Conservation (phyloP, 176 grass and related monocot species). For the Areca catechu region DNA sequence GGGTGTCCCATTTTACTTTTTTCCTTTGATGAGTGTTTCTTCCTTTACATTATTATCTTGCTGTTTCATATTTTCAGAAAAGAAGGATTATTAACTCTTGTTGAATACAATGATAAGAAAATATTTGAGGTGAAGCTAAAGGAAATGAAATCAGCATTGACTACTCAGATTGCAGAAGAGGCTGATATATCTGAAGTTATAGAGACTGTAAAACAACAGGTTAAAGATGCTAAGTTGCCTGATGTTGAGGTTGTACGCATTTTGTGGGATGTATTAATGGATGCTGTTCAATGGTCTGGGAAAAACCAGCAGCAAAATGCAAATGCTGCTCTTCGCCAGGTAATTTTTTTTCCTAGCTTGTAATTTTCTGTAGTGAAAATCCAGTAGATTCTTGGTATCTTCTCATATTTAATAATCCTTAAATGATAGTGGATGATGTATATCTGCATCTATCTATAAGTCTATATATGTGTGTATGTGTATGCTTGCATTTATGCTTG, state of each 20-base stretch:
- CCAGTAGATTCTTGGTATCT: no score
- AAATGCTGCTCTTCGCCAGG: slow-evolving; percentile 85
- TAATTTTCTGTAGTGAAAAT: no score
- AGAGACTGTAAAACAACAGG: slow-evolving; percentile 76
- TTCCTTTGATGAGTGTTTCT: no score
- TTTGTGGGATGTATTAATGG: slow-evolving; percentile 97
- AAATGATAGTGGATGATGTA: no score
- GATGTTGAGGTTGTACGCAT: slow-evolving; percentile 58
- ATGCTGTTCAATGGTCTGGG: slow-evolving; percentile 94
- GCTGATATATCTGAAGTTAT: slow-evolving; percentile 76
- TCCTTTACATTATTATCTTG: no score
- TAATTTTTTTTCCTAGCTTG: slow-evolving; percentile 4
- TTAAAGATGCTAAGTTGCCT: slow-evolving; percentile 91
- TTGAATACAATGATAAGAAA: slow-evolving; percentile 91
- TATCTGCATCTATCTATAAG: no score
- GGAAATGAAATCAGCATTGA: slow-evolving; percentile 80
- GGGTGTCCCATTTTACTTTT: no score
- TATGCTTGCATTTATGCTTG: no score
- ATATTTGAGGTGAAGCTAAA: slow-evolving; percentile 96
- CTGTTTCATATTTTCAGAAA: slow-evolving; percentile 31
- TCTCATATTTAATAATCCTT: no score
- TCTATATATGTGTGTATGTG: no score
- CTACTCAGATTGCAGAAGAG: slow-evolving; percentile 73
- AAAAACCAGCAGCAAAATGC: slow-evolving; percentile 98
- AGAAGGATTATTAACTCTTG: slow-evolving; percentile 73